phyloP scores from a whole-genome alignment of 2,329 filamentous ascomycete species.

The Beauveria asiatica region DNA sequence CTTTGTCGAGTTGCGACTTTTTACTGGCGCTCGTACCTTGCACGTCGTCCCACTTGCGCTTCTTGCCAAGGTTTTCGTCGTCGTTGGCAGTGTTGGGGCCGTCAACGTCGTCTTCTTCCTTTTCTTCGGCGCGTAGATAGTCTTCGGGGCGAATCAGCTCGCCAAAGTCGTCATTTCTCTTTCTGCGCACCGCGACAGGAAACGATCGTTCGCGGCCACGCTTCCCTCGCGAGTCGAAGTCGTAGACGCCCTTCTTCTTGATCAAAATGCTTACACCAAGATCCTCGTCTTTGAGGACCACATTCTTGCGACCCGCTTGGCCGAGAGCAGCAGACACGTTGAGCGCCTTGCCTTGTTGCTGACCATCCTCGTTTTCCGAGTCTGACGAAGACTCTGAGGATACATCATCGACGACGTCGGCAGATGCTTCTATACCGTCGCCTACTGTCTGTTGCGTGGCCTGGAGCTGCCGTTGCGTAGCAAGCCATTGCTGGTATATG shows the following conservation, averaged over 20 bases:
- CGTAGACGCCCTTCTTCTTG: slow-evolving; percentile 81
- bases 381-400: slow-evolving; percentile 79
- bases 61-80: slow-evolving; percentile 70
- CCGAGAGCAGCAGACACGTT: slow-evolving; percentile 81
- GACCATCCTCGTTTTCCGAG: slow-evolving; percentile 80
- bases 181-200: slow-evolving; percentile 71
- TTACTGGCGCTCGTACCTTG: slow-evolving; percentile 41
- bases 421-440: slow-evolving; percentile 58
- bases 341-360: slow-evolving; percentile 84
- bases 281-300: slow-evolving; percentile 80
- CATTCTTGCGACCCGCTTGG: slow-evolving; percentile 76
- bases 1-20: slow-evolving; percentile 42
- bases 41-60: slow-evolving; percentile 83
- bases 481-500: slow-evolving; percentile 86
- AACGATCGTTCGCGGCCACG: slow-evolving; percentile 90
- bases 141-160: slow-evolving; percentile 91
- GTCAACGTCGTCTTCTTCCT: slow-evolving; percentile 64
- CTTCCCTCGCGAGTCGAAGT: slow-evolving; percentile 86
- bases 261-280: slow-evolving; percentile 85
- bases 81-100: slow-evolving; percentile 26
- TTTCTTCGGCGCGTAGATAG: slow-evolving; percentile 85
- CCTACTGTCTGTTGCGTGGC: slow-evolving; percentile 67
- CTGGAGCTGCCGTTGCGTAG: slow-evolving; percentile 78
- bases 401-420: slow-evolving; percentile 71
- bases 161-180: slow-evolving; percentile 82